Conservation (phyloP, 73 alveolate species). For the Paraurostyla sp. region DNA sequence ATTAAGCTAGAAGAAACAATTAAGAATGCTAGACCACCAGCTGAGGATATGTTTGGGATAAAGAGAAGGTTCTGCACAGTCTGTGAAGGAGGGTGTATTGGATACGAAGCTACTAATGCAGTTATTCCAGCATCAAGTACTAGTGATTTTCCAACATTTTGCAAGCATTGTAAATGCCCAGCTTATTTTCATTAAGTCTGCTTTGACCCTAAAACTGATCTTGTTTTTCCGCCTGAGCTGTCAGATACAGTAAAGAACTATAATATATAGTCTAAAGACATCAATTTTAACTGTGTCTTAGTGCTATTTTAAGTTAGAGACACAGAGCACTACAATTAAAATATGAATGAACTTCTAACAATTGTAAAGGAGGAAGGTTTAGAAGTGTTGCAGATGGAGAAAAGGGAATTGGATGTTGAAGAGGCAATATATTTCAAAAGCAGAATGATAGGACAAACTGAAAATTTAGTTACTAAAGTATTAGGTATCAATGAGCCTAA, state of each 20-base stretch:
- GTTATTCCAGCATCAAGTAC: background rate
- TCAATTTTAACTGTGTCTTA: conserved; percentile 62
- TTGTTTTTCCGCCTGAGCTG: conserved; percentile 57
- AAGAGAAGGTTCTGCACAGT: conserved; percentile 57
- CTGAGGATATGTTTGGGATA: conserved; percentile 68
- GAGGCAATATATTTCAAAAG: conserved; percentile 53
- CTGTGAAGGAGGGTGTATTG: conserved; percentile 57
- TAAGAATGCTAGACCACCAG: conserved; percentile 36
- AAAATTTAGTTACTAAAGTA: background rate
- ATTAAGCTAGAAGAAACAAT: conserved; percentile 36
- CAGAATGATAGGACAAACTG: conserved; percentile 48
- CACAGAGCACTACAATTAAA: background rate
- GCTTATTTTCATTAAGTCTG: conserved; percentile 53
- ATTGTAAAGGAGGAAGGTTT: conserved; percentile 57
- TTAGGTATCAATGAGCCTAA: background rate
- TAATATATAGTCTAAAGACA: conserved; percentile 27
- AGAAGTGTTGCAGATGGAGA: conserved; percentile 38
- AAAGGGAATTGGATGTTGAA: conserved; percentile 19
- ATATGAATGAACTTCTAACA: conserved; percentile 13
- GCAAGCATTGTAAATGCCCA: conserved; percentile 69
- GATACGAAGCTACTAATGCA: conserved; percentile 47
- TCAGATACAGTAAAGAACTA: conserved; percentile 30
- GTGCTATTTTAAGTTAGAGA: conserved; percentile 50
- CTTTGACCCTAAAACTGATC: background rate
- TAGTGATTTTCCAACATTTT: conserved; percentile 59